These are phyloP conservation scores for Xylariaceae sp. DNA, from an alignment of 2,329 filamentous ascomycete genomes.

Conservation along the genomic window DNA sequence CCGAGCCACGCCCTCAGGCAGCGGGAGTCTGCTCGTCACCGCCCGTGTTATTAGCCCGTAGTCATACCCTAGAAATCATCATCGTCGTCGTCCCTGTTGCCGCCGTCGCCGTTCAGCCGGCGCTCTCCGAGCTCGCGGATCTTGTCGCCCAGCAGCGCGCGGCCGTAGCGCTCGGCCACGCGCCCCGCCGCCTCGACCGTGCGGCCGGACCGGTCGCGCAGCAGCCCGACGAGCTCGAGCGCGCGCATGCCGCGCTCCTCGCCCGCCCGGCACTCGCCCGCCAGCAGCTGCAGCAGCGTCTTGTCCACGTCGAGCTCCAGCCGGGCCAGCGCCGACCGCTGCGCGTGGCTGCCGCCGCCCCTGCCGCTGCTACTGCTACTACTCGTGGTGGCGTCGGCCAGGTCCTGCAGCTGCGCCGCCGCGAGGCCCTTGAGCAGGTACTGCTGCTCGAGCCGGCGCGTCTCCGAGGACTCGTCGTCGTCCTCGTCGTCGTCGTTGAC, in stretches of 20 bases:
- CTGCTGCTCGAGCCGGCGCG: conserved; percentile 65
- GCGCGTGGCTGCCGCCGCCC: conserved; percentile 53
- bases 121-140: conserved; percentile 78
- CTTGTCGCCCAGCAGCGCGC: conserved; percentile 76
- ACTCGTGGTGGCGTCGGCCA: conserved; percentile 62
- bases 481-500: too few relatives aligned
- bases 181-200: conserved; percentile 90
- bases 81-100: too few relatives aligned
- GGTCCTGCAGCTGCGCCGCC: conserved; percentile 67
- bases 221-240: conserved; percentile 78
- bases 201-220: conserved; percentile 75
- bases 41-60: too few relatives aligned
- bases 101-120: conserved; percentile 38
- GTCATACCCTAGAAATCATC: too few relatives aligned
- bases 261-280: conserved; percentile 81
- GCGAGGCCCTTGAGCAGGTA: conserved; percentile 70
- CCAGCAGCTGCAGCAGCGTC: conserved; percentile 78
- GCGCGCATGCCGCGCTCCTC: conserved; percentile 94
- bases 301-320: conserved; percentile 86
- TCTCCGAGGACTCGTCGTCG: conserved; percentile 39
- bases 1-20: too few relatives aligned
- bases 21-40: too few relatives aligned
- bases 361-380: too few relatives aligned
- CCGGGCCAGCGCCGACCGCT: conserved; percentile 59
- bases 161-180: conserved; percentile 78